These are phyloP conservation scores for Guadua angustifolia DNA, from an alignment of 176 grass and related monocot species.

Conservation along the genomic window DNA sequence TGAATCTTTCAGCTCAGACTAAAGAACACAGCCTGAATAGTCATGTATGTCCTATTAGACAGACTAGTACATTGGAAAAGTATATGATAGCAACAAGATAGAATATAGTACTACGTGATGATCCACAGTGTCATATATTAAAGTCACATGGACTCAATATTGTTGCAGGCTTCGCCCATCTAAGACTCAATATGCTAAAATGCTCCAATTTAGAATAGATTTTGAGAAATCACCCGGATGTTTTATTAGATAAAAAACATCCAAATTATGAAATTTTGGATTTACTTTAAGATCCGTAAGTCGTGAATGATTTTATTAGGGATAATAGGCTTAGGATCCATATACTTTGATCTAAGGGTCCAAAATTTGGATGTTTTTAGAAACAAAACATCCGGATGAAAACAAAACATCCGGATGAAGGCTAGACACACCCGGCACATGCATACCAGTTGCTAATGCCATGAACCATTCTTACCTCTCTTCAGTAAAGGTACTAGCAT, in stretches of 20 bases:
- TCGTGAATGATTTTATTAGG: too few species aligned
- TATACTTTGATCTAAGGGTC: too few species aligned
- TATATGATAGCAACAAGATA: neutral
- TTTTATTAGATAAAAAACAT: too few species aligned
- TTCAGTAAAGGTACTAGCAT: neutral
- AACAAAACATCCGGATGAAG: too few species aligned
- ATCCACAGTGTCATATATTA: neutral
- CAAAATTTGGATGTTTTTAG: too few species aligned
- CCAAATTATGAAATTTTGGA: too few species aligned
- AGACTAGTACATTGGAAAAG: neutral
- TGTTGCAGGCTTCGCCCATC: neutral
- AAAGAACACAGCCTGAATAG: neutral
- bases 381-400: too few species aligned
- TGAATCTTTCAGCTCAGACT: neutral
- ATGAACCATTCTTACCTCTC: too few species aligned
- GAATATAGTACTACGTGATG: slow-evolving; percentile 2
- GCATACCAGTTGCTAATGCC: neutral
- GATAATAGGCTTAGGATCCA: too few species aligned
- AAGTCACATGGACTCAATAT: neutral
- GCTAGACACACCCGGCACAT: too few species aligned
- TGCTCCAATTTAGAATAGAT: neutral
- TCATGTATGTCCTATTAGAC: neutral
- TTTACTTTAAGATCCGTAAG: too few species aligned
- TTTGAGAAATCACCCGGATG: too few species aligned
- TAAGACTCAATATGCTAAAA: neutral